These are phyloP conservation scores for Suhomyces panamericanus DNA, from an alignment of 1,139 yeast genomes.

Conservation along the genomic window DNA sequence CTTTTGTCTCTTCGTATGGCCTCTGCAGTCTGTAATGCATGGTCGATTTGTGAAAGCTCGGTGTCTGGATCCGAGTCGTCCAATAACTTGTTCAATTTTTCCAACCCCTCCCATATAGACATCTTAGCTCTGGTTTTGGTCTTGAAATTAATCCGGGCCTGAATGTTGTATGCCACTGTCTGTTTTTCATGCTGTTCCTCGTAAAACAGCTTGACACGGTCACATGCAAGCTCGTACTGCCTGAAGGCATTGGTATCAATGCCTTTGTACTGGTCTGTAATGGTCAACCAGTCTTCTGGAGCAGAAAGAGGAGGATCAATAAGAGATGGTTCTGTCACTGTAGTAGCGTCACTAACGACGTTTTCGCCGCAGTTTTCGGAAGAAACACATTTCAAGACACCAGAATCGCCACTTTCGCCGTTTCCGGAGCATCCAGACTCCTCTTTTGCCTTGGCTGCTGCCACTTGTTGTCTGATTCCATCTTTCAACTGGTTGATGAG, in stretches of 20 bases:
- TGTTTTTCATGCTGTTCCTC: conserved; percentile 69
- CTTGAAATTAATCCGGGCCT: conserved; percentile 69
- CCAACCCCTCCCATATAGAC: conserved; percentile 73
- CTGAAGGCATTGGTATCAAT: conserved; percentile 51
- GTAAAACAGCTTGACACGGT: conserved; percentile 65
- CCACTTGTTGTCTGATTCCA: conserved; percentile 10
- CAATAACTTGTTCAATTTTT: conserved; percentile 58
- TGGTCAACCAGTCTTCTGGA: conserved; percentile 18
- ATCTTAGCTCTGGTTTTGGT: conserved; percentile 63
- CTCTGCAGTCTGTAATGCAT: conserved; percentile 75
- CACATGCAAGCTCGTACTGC: conserved; percentile 70
- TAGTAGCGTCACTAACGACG: too few relatives aligned
- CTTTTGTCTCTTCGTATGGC: conserved; percentile 66
- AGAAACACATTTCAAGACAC: too few relatives aligned
- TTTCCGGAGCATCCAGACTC: not conserved
- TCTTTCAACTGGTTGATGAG: conserved; percentile 32
- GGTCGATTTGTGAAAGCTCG: conserved; percentile 71
- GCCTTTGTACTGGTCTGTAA: conserved; percentile 35
- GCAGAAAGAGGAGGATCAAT: too few relatives aligned
- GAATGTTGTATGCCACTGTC: conserved; percentile 71
- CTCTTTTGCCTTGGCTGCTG: conserved; percentile 4
- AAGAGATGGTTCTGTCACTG: too few relatives aligned
- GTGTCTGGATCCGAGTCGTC: conserved; percentile 80
- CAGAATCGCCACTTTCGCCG: not conserved
- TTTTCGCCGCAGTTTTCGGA: too few relatives aligned